A percentile compares a stretch with the other conserved stretches of the same genome.
phyloP scores from a whole-genome alignment of 371 early-diverging fungal species.

The Rhizomucor miehei region DNA sequence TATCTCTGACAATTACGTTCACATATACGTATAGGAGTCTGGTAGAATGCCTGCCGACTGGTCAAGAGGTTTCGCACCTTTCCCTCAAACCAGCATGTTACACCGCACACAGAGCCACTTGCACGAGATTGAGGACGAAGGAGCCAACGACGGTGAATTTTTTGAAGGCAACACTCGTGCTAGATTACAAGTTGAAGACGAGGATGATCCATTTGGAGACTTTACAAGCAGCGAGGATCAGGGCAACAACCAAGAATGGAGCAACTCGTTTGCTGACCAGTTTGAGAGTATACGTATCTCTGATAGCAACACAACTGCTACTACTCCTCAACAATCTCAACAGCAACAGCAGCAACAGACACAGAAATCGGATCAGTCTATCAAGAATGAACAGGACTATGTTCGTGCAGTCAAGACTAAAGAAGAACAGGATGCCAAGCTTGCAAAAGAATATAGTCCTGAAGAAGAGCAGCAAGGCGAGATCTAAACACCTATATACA shows the following conservation, averaged over 20 bases:
- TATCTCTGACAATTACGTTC: too few relatives aligned
- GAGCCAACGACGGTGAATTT: constrained; percentile 8
- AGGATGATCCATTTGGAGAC: constrained; percentile 43
- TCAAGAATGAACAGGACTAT: constrained; percentile 13
- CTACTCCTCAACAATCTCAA: not conserved
- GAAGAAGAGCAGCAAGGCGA: constrained; percentile 34
- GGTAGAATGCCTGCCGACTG: constrained; percentile 18
- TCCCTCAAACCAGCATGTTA: constrained; percentile 22
- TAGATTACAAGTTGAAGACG: constrained; percentile 18
- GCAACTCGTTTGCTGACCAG: constrained; percentile 7
- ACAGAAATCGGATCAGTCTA: constrained; percentile 1
- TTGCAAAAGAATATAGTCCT: constrained; percentile 19
- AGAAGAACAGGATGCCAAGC: constrained; percentile 21
- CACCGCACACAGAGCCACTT: constrained; percentile 28
- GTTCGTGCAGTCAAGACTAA: constrained; percentile 27
- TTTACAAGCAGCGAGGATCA: constrained; percentile 22
- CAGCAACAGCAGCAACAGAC: not conserved
- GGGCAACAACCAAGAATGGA: constrained; percentile 7
- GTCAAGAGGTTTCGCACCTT: constrained; percentile 22
- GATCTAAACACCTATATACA: constrained; percentile 10
- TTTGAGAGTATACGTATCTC: constrained; percentile 15
- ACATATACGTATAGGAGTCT: constrained; percentile 5
- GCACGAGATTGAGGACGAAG: constrained; percentile 12
- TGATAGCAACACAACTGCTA: constrained; percentile 1
- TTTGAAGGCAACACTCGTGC: not conserved